Base-by-base conservation (phyloP, 345 rosid species). In the Ricinus communis region DNA sequence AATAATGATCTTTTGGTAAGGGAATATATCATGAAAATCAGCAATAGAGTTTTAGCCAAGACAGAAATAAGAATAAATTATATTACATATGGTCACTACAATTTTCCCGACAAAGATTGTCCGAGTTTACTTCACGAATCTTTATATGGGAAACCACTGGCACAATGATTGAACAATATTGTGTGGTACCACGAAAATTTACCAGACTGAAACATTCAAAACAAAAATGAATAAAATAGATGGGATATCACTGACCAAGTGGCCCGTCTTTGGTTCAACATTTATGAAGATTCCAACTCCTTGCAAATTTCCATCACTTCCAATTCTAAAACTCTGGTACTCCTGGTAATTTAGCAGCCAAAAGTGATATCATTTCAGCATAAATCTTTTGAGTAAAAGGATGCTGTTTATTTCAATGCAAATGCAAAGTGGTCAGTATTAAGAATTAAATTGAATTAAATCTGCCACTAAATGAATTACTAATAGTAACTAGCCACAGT, bases 231-330 rank as follows among this genome's bases (percentile, higher is more conserved):
- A n/a, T n/a, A n/a, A n/a, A n/a, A n/a, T n/a, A n/a, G n/a, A n/a
- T n/a, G n/a, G n/a, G n/a, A n/a, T n/a, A n/a, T n/a, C n/a, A 43
- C 47, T 43, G 12, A 93, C 98, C 98, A 93, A 75, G 79, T 85
- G 96, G 66, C 97, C 93, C 1, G 90, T 85, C 71, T 78, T 80
- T 70, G 98, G 98, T 79, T 90, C 97, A 65, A 81, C 58, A 51
- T 77, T 89, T 49, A 90, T 85, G 82, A 89, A 89, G 62, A 93
- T 71, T 24, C 98, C 98, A 66, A 93, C 97, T 27, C 98, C 97
- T 85, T 93, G 98, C 69, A 93, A 81, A 75, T 89, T 90, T 30
- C 98, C 96, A 58, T 90, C 93, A 58, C 90, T 93, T 33, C 96
- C 96, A 61, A 90, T 89, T 78, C 95, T 88, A 71, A 90, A 93